Percentiles rank a stretch among this genome's conserved stretches.
Conservation (phyloP, 495 filamentous ascomycete species). For the Chaetomidium leptoderma region DNA sequence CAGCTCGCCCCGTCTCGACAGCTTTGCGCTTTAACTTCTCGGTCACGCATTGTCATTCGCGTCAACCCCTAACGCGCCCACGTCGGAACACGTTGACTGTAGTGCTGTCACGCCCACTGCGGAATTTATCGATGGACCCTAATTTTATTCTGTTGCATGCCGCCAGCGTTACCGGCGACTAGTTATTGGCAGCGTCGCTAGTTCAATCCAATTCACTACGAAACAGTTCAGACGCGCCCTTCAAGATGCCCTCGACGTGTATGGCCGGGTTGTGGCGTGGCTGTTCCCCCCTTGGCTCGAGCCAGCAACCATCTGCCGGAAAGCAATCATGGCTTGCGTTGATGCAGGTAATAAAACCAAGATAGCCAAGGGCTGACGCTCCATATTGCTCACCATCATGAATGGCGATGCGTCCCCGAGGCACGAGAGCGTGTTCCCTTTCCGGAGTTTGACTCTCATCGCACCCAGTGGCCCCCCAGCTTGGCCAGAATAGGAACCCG, state of each 20-base stretch:
- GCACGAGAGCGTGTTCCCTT: slow-evolving; percentile 10
- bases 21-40: not conserved
- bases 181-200: not conserved
- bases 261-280: too few species aligned
- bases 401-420: not conserved
- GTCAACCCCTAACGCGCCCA: not conserved
- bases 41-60: not conserved
- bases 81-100: not conserved
- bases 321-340: not conserved
- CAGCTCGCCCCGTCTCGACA: not conserved
- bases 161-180: not conserved
- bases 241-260: too few species aligned
- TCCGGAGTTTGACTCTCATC: not conserved
- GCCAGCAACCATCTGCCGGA: not conserved
- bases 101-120: not conserved
- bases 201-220: not conserved
- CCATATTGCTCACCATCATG: not conserved
- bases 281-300: too few species aligned
- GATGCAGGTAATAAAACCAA: not conserved
- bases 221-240: too few species aligned
- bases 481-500: not conserved
- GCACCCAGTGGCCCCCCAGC: not conserved
- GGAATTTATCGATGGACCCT: not conserved
- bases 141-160: not conserved
- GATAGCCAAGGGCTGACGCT: not conserved